A percentile compares a stretch with the other conserved stretches of the same genome.
Evolutionary conservation across 2,329 filamentous ascomycete genomes (phyloP).

Genomic region (Aspergillus ochraceoroseus): DNA sequence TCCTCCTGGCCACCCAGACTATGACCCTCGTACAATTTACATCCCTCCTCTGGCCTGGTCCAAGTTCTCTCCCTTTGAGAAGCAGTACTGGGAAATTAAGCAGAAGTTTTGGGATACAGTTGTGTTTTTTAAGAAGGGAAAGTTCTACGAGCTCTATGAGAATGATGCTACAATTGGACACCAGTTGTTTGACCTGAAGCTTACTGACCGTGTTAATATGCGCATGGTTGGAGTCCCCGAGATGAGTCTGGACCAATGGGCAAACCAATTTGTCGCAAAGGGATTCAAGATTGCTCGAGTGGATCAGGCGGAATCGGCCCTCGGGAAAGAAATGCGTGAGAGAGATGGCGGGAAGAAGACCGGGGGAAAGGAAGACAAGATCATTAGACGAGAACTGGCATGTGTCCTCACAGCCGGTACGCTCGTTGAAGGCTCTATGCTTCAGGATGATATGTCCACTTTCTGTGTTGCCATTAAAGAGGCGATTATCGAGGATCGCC

Average conservation of each 20-base stretch:
- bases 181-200: slow-evolving; percentile 93
- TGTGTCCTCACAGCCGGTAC: slow-evolving; percentile 90
- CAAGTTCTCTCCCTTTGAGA: slow-evolving; percentile 90
- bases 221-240: slow-evolving; percentile 98
- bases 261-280: slow-evolving; percentile 96
- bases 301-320: slow-evolving; percentile 91
- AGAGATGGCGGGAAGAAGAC: slow-evolving; percentile 56
- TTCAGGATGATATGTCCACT: slow-evolving; percentile 95
- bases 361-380: slow-evolving; percentile 72
- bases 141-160: slow-evolving; percentile 98
- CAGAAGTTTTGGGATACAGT: slow-evolving; percentile 96
- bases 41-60: slow-evolving; percentile 75
- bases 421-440: slow-evolving; percentile 90
- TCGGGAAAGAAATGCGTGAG: slow-evolving; percentile 99
- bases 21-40: slow-evolving; percentile 85
- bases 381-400: slow-evolving; percentile 84
- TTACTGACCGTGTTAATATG: slow-evolving; percentile 98
- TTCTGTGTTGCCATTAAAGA: slow-evolving; percentile 96
- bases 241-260: slow-evolving; percentile 92
- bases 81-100: slow-evolving; percentile 99
- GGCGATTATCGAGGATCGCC: slow-evolving; percentile 61
- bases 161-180: slow-evolving; percentile 96
- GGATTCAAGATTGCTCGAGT: slow-evolving; percentile 96
- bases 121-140: slow-evolving; percentile 99
- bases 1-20: slow-evolving; percentile 73